Evolutionary conservation across 1,139 yeast species (phyloP).

Genomic region (Blastobotrys buckinghamii): DNA sequence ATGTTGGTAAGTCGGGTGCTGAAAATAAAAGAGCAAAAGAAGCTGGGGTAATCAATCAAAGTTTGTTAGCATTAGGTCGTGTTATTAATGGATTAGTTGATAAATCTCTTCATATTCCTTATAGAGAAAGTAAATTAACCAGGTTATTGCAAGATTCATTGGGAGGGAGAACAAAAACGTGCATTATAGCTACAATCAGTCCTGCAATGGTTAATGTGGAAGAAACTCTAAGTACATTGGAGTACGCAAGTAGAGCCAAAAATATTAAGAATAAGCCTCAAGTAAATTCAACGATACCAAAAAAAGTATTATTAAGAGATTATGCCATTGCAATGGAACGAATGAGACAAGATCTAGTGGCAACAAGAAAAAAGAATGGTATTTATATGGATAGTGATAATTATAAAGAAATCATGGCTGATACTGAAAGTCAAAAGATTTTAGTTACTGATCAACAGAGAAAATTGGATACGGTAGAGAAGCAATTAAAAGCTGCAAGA

Average conservation of each 20-base stretch:
- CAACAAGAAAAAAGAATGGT: slow-evolving; percentile 56
- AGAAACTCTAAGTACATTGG: slow-evolving; percentile 77
- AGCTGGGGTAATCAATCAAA: slow-evolving; percentile 84
- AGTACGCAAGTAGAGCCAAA: slow-evolving; percentile 76
- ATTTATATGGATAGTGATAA: slow-evolving; percentile 54
- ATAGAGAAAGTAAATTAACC: slow-evolving; percentile 79
- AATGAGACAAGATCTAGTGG: slow-evolving; percentile 50
- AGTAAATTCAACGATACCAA: slow-evolving; percentile 45
- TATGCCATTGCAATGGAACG: slow-evolving; percentile 45
- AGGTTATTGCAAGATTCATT: slow-evolving; percentile 73
- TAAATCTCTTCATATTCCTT: slow-evolving; percentile 65
- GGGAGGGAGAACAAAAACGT: slow-evolving; percentile 78
- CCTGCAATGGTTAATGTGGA: slow-evolving; percentile 71
- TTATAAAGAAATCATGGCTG: slow-evolving; percentile 43
- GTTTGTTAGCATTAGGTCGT: slow-evolving; percentile 73
- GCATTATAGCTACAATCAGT: slow-evolving; percentile 75
- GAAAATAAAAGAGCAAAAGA: slow-evolving; percentile 73
- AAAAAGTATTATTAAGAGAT: slow-evolving; percentile 40
- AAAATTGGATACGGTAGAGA: slow-evolving; percentile 41
- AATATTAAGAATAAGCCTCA: slow-evolving; percentile 73
- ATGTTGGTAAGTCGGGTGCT: slow-evolving; percentile 76
- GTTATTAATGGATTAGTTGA: slow-evolving; percentile 72
- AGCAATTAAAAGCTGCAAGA: slow-evolving; percentile 35
- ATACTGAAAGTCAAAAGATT: slow-evolving; percentile 42
- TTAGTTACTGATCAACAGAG: slow-evolving; percentile 44